Evolutionary conservation across 192 early-diverging fungal genomes (phyloP), one percentile per base, ranked within the genome.

Genomic region (Coemansia sp.): DNA sequence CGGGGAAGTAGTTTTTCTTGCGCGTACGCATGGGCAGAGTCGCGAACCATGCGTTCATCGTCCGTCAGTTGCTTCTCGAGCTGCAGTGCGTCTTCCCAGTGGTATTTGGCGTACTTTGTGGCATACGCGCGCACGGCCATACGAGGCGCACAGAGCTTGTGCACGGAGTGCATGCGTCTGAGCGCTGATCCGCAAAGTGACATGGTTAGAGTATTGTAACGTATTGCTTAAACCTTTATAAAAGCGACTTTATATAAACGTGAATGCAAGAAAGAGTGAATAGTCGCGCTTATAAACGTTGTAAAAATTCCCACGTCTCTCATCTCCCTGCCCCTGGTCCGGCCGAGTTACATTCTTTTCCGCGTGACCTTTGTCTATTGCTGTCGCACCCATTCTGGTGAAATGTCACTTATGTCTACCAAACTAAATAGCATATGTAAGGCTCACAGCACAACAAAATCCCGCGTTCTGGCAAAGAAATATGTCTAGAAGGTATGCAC

Each of bases 1-100:
- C 96, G 81, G 19, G 94, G 93, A 59, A 92, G 74, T 27, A 98
- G 88, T 60, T 91, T 92, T 26, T 87, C 84, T 60, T 98, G 94
- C 61, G 92, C 93, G 79, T 97, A 98, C 24, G 88, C 70, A 48
- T 84, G 84, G 7, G 94, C 94, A 23, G 90, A 71, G 68, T 95
- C 94, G 63, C 94, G 90, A 59, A 92, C 80, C 64, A 85, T 82
- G 50, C 82, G 77, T 82, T 98, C 96, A 47, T 98, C 96, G 54
- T 97, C 95, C 5, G 95, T 95, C 56, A 98, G 85, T 61, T 85
- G 90, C 0, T 83, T 75, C 53, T 94, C 87, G 50, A 96, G 84
- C 78, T 89, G 88, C 32, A 98, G 74, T 3, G 94, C 86, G 60
- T 98, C 96, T 32, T 86, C 83, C 89, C 89, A 93, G 80, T 91